Evolutionary conservation across 2,329 filamentous ascomycete genomes (phyloP).

Genomic region (Pyricularia grisea): DNA sequence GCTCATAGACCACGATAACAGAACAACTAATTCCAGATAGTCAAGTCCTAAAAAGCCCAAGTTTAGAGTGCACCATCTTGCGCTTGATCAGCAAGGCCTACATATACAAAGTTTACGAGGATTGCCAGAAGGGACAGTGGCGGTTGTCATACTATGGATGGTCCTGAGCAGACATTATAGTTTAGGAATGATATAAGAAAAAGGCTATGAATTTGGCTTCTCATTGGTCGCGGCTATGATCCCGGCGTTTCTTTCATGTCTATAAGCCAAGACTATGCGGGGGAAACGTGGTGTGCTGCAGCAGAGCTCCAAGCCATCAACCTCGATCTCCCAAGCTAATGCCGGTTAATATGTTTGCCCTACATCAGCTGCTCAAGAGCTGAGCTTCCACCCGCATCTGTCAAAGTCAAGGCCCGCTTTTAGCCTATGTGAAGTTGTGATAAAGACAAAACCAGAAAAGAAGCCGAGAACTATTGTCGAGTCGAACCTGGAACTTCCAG

Average conservation of each 20-base stretch:
- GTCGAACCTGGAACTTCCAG: not conserved
- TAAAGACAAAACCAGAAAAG: not conserved
- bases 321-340: not conserved
- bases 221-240: not conserved
- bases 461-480: not conserved
- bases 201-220: not conserved
- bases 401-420: not conserved
- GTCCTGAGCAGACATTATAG: not conserved
- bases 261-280: not conserved
- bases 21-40: no score
- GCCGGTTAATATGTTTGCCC: not conserved
- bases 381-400: not conserved
- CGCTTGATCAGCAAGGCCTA: no score
- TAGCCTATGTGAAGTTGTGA: not conserved
- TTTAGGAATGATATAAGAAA: not conserved
- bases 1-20: no score
- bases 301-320: no score
- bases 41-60: no score
- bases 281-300: not conserved
- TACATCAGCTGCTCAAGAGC: not conserved
- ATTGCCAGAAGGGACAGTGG: no score
- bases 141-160: no score
- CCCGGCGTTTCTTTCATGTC: not conserved
- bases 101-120: no score
- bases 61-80: no score